phyloP scores from a whole-genome alignment of 148 eudicot species.

The Linanthus parryae region DNA sequence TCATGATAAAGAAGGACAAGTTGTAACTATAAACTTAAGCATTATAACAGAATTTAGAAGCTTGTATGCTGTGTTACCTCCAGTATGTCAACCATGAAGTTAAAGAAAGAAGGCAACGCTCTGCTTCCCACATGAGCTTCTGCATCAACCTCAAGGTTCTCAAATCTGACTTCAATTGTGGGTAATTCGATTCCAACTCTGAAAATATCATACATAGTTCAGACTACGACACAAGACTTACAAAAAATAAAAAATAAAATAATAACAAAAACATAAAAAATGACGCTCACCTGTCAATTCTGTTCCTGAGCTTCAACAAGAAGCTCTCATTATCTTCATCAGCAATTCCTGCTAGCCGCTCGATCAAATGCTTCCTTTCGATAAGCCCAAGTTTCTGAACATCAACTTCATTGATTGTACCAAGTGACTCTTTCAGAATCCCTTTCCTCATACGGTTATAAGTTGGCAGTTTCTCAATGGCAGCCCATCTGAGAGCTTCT shows the following conservation, averaged over 20 bases:
- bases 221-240: neutral
- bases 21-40: neutral
- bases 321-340: constrained; percentile 62
- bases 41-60: neutral
- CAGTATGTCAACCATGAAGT: constrained; percentile 28
- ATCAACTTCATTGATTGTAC: constrained; percentile 34
- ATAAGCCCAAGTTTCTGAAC: constrained; percentile 26
- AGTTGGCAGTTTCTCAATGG: constrained; percentile 51
- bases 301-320: constrained; percentile 43
- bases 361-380: constrained; percentile 36
- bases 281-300: constrained; percentile 37
- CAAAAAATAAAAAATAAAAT: neutral
- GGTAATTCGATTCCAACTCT: constrained; percentile 69
- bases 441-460: constrained; percentile 52
- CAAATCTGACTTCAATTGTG: constrained; percentile 57
- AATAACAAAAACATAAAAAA: neutral
- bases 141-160: constrained; percentile 51
- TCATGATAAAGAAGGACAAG: neutral
- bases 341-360: constrained; percentile 35
- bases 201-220: neutral
- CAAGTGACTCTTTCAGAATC: constrained; percentile 30
- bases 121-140: constrained; percentile 49
- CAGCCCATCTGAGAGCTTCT: constrained; percentile 46
- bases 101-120: constrained; percentile 50
- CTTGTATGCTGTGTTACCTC: constrained; percentile 25